Percentiles rank a stretch among this genome's conserved stretches.
These are phyloP conservation scores for Pochonia chlamydosporia DNA, from an alignment of 2,329 filamentous ascomycete genomes.

Conservation along the genomic window DNA sequence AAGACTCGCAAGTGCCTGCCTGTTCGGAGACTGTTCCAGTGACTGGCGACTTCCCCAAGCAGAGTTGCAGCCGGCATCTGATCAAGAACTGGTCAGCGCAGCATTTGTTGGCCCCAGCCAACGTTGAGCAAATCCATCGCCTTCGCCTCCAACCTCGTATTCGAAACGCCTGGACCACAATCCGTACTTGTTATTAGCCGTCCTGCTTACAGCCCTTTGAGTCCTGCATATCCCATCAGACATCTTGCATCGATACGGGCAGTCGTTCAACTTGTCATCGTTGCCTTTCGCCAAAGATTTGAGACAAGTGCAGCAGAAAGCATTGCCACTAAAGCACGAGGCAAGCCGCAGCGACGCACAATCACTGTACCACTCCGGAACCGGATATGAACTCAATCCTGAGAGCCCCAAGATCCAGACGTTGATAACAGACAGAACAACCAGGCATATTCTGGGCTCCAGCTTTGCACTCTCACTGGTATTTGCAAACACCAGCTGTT, in stretches of 20 bases:
- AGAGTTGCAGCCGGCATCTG: not conserved
- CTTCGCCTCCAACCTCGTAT: constrained; percentile 9
- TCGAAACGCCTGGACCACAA: constrained; percentile 1
- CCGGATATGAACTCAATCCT: too few relatives aligned
- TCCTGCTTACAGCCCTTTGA: too few relatives aligned
- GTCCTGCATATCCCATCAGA: too few relatives aligned
- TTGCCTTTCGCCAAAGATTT: too few relatives aligned
- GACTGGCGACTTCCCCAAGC: constrained; percentile 1
- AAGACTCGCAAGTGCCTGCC: not conserved
- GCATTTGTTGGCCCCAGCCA: too few relatives aligned
- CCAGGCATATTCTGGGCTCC: not conserved
- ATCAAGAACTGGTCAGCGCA: not conserved
- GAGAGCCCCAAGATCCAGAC: too few relatives aligned
- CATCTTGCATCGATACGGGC: too few relatives aligned
- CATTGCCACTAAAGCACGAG: not conserved
- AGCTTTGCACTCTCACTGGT: not conserved
- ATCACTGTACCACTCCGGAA: not conserved
- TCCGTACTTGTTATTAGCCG: too few relatives aligned
- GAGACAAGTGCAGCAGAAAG: too few relatives aligned
- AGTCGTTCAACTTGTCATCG: too few relatives aligned
- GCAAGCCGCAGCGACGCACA: not conserved
- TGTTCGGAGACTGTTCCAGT: not conserved
- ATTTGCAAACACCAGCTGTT: not conserved
- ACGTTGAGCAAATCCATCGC: too few relatives aligned
- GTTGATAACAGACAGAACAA: too few relatives aligned